These are phyloP conservation scores for Globisporangium takayamanum DNA, from an alignment of 352 stramenopile species.

Conservation along the genomic window DNA sequence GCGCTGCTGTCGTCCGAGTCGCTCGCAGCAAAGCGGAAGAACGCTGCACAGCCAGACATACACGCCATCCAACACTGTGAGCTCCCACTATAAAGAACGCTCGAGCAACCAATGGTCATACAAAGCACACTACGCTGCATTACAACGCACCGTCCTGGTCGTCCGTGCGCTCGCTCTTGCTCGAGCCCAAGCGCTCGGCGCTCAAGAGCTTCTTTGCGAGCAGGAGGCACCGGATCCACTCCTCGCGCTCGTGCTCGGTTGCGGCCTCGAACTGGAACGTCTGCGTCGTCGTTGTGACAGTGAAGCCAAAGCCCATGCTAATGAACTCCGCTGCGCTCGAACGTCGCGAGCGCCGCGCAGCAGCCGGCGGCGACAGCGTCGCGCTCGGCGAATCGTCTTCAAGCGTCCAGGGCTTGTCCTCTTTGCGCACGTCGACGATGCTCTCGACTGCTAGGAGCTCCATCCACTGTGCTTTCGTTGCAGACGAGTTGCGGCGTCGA, in stretches of 20 bases:
- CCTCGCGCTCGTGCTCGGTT: constrained; percentile 26
- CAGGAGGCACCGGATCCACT: constrained; percentile 39
- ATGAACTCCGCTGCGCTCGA: constrained; percentile 15
- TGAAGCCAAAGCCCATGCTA: constrained; percentile 27
- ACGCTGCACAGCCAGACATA: constrained; percentile 18
- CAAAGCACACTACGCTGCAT: background rate
- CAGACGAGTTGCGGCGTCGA: constrained; percentile 36
- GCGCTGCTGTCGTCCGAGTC: constrained; percentile 43
- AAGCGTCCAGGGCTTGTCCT: constrained; percentile 15
- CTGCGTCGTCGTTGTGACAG: constrained; percentile 24
- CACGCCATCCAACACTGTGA: background rate
- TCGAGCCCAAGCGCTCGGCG: constrained; percentile 4
- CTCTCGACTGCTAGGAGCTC: constrained; percentile 32
- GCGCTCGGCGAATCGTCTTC: constrained; percentile 12
- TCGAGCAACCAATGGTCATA: background rate
- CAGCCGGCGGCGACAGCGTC: constrained; percentile 7
- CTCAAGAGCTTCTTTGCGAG: constrained; percentile 30
- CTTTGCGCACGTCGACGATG: constrained; percentile 27
- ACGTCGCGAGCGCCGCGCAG: constrained; percentile 14
- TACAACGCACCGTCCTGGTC: constrained; percentile 15
- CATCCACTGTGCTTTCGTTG: constrained; percentile 35
- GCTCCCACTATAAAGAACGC: background rate
- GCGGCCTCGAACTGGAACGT: constrained; percentile 34
- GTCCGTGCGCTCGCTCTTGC: constrained; percentile 2
- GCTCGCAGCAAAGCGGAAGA: constrained; percentile 47